Evolutionary conservation across 2,329 filamentous ascomycete genomes (phyloP), one percentile per base, ranked within the genome.

Genomic region (Colletotrichum sp.): DNA sequence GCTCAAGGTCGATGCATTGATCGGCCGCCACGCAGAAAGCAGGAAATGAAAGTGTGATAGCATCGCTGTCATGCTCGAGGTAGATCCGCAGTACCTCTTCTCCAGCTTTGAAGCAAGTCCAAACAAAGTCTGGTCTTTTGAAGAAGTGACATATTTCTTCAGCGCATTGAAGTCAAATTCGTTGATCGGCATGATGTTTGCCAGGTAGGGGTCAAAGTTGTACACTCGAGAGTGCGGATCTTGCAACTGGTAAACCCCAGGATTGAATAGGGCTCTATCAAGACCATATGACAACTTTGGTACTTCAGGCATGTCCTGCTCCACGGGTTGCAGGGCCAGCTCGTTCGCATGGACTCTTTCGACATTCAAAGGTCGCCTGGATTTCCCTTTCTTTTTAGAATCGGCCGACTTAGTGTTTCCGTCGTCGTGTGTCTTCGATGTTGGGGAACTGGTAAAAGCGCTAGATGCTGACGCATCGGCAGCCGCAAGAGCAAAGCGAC

Each of bases 181-280:
- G 3, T 91, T 88, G 19, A 97, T 93, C 3, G 97, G 96, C 95
- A 99, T 99, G 80, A 99, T 98, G 69, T 92, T 93, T 76, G 96
- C 92, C 25, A 99, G 90, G 81, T 98, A 98, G 0, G 98, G 97
- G 82, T 99, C 96, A 81, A 99, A 99, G 83, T 99, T 99, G 89
- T 93, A 99, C 8, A 99, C 95, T 22, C 93, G 91, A 52, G 96
- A 96, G 74, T 95, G 92, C 29, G 94, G 93, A 83, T 99, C 97
- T 84, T 98, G 96, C 68, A 99, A 90, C 67, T 95, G 93, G 83
- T 98, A 98, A 49, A 98, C 95, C 27, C 97, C 96, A 3, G 94
- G 94, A 81, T 98, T 99, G 89, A 99, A 99, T 4, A 99, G 87
- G n/a, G 98, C 96, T 72, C 96, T 91, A 77, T 98, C 95, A 36